A percentile compares a stretch with the other conserved stretches of the same genome.
These are phyloP conservation scores for Solanum rostratum DNA, from an alignment of 257 asterid genomes.

Conservation along the genomic window DNA sequence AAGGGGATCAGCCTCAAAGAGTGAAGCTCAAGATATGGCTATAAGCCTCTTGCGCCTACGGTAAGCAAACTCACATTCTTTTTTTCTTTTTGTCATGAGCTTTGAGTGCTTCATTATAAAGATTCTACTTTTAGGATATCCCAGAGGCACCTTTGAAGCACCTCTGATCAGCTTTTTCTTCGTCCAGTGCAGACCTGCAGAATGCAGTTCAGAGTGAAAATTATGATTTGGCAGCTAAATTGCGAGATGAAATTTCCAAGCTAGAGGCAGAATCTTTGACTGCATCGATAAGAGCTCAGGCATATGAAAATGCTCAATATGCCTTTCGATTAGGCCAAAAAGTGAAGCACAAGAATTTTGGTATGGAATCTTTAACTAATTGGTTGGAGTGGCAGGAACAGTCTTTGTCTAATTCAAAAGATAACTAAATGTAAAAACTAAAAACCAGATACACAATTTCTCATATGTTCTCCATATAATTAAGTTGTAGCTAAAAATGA, in stretches of 20 bases:
- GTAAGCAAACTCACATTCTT: slow-evolving; percentile 21
- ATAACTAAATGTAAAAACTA: neutral
- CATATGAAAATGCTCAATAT: slow-evolving; percentile 64
- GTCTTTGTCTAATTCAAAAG: neutral
- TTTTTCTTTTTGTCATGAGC: neutral
- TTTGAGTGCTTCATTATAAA: neutral
- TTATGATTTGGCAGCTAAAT: slow-evolving; percentile 74
- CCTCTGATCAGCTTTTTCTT: slow-evolving; percentile 9
- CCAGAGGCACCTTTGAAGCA: neutral
- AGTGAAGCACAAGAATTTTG: slow-evolving; percentile 76
- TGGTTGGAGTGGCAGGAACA: neutral
- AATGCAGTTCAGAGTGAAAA: slow-evolving; percentile 74
- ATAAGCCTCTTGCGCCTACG: slow-evolving; percentile 74
- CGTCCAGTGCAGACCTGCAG: slow-evolving; percentile 83
- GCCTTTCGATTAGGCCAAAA: slow-evolving; percentile 90
- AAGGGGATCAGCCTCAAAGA: slow-evolving; percentile 72
- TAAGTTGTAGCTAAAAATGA: neutral
- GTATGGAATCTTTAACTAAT: slow-evolving; percentile 24
- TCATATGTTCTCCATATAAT: neutral
- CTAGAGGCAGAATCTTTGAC: slow-evolving; percentile 84
- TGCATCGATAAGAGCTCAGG: slow-evolving; percentile 73
- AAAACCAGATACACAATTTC: neutral
- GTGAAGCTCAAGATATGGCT: slow-evolving; percentile 98
- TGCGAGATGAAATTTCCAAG: slow-evolving; percentile 79
- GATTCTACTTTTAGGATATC: neutral